Evolutionary conservation across 352 stramenopile genomes (phyloP), one percentile per base, ranked within the genome.

Genomic region (Hyaloperonospora brassicae): DNA sequence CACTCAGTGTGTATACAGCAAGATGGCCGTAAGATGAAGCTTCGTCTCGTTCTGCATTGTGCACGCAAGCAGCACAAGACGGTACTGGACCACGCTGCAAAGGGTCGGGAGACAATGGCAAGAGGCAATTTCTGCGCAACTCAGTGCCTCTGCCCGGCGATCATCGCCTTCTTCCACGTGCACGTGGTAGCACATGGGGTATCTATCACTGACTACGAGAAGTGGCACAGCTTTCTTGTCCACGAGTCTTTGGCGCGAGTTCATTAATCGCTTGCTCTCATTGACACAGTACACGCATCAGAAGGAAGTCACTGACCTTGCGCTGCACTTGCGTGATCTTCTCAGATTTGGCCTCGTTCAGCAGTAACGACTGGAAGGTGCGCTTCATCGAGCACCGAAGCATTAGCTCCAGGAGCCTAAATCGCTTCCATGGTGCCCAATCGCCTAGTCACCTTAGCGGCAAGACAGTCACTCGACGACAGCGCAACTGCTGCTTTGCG

Each of bases 91-190:
- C 17, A 17, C 17, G 17, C 17, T 17, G 17, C 17, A 17, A 17
- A 17, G 17, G 17, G 17, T 17, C 17, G 17, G 17, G 17, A 17
- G 17, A 17, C 17, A 17, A 17, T 17, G 17, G 17, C 17, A 17
- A 17, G 17, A 17, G 17, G 17, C 17, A 17, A 17, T 17, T 17
- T 17, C 17, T 17, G 17, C 17, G 17, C 17, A 17, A 17, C 17
- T 17, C 41, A 24, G 49, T 53, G 57, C 36, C 44, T 39, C 0
- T 47, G 23, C 25, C 42, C 9, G 38, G 12, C 12, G 35, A 52
- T 77, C 6, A 89, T 92, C 73, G 75, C 89, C 47, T 74, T 90
- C 54, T 92, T 92, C 57, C 79, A 92, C 57, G 82, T 92, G 2
- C 82, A 92, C 62, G 79, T 92, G 47, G 90, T 8, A 34, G 27